Evolutionary conservation across 108 stramenopile species (phyloP).

Genomic region (Fistulifera pelliculosa): DNA sequence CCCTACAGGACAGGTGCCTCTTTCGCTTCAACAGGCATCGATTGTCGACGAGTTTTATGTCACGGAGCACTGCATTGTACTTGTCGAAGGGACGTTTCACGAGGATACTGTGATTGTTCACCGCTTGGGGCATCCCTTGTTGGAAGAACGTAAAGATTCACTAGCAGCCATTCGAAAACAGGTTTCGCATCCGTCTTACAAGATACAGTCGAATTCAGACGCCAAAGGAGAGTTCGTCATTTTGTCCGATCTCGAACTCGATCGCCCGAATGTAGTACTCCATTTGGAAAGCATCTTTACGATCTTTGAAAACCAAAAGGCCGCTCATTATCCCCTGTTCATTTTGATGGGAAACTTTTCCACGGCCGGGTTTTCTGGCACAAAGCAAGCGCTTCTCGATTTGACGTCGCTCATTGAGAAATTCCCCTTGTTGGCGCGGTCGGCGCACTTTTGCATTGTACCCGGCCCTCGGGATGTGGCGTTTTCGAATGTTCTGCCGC

Average conservation of each 20-base stretch:
- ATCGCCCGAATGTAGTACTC: conserved; percentile 75
- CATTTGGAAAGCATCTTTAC: conserved; percentile 70
- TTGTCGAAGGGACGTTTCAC: conserved; percentile 82
- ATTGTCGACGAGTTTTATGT: conserved; percentile 57
- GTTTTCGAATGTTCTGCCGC: conserved; percentile 40
- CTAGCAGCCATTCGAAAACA: conserved; percentile 33
- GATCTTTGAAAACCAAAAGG: background rate
- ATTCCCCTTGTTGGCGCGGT: conserved; percentile 37
- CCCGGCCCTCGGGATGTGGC: conserved; percentile 88
- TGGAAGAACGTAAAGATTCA: conserved; percentile 14
- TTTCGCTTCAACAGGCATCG: conserved; percentile 42
- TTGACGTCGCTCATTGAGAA: conserved; percentile 52
- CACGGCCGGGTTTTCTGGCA: background rate
- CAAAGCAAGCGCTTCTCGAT: conserved; percentile 17
- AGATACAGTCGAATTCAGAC: conserved; percentile 30
- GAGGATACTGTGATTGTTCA: conserved; percentile 69
- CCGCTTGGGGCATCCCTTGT: conserved; percentile 55
- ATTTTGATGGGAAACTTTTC: conserved; percentile 93
- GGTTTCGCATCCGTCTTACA: conserved; percentile 46
- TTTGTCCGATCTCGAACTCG: conserved; percentile 82
- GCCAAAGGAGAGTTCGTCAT: conserved; percentile 52
- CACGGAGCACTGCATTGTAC: conserved; percentile 80
- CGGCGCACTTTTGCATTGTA: conserved; percentile 79
- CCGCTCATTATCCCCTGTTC: conserved; percentile 48
- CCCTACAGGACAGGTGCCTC: conserved; percentile 55